Conservation (phyloP, 805 yeast species). For the Hanseniaspora occidentalis region DNA sequence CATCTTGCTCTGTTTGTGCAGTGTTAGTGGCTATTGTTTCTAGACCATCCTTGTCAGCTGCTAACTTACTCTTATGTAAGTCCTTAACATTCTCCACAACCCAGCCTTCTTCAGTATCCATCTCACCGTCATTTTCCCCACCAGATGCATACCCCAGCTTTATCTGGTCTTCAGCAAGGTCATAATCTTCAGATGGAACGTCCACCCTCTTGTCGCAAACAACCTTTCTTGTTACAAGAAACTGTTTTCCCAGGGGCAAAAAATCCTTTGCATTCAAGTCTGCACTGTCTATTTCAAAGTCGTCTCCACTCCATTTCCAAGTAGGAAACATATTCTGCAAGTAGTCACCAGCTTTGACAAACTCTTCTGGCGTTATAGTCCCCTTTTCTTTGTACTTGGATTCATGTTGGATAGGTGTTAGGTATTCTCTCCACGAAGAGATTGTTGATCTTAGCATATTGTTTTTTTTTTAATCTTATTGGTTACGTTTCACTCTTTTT, state of each 20-base stretch:
- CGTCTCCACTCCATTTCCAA: conserved; percentile 79
- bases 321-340: conserved; percentile 87
- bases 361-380: conserved; percentile 91
- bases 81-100: conserved; percentile 27
- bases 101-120: conserved; percentile 48
- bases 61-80: conserved; percentile 1
- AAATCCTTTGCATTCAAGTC: conserved; percentile 33
- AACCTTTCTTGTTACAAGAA: conserved; percentile 76
- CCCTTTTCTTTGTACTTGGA: conserved; percentile 83
- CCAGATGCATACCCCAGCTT: too few species aligned
- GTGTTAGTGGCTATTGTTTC: conserved; percentile 2
- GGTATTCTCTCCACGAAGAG: conserved; percentile 77
- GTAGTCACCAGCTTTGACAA: conserved; percentile 89
- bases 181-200: conserved; percentile 23
- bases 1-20: conserved; percentile 18
- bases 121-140: conserved; percentile 24
- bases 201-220: conserved; percentile 68
- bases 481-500: not conserved
- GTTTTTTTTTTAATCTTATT: not conserved
- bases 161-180: conserved; percentile 26
- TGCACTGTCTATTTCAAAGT: conserved; percentile 34
- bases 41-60: too few species aligned
- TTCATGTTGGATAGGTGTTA: conserved; percentile 81
- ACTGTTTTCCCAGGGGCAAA: conserved; percentile 79
- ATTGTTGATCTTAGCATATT: conserved; percentile 60